Evolutionary conservation across 257 asterid genomes (phyloP).

Genomic region (Solanum chmielewskii): DNA sequence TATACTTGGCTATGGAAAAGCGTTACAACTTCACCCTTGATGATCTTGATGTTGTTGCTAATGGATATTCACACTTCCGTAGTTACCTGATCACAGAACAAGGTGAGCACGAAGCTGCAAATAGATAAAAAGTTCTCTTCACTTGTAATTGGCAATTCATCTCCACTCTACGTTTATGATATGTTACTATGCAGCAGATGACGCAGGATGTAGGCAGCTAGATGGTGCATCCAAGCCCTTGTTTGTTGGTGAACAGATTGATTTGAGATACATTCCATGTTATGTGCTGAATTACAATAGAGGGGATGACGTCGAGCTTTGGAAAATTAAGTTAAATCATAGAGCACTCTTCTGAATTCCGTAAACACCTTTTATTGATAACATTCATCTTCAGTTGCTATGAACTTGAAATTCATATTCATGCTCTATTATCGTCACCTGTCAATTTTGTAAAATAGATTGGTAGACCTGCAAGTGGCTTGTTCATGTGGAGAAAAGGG

Average conservation of each 20-base stretch:
- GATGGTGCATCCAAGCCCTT: conserved; percentile 5
- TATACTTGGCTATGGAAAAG: conserved; percentile 86
- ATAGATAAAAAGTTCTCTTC: background rate
- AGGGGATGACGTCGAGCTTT: conserved; percentile 72
- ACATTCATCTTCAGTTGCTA: background rate
- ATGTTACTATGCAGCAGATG: background rate
- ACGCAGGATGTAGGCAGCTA: conserved; percentile 27
- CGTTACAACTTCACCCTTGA: conserved; percentile 80
- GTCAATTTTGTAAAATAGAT: background rate
- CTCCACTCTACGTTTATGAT: background rate
- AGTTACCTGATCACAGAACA: conserved; percentile 28
- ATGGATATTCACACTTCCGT: conserved; percentile 76
- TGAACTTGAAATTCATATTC: background rate
- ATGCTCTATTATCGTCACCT: background rate
- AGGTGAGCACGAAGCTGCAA: conserved; percentile 22
- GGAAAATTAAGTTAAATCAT: conserved; percentile 48
- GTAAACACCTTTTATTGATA: background rate
- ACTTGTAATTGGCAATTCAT: background rate
- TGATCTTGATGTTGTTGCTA: conserved; percentile 82
- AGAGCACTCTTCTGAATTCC: background rate
- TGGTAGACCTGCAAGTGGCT: background rate
- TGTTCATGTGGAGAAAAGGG: background rate
- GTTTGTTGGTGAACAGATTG: conserved; percentile 43
- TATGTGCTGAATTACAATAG: conserved; percentile 55
- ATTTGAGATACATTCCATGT: conserved; percentile 56